phyloP scores from a whole-genome alignment of 108 stramenopile species.

The Aureococcus anophagefferens region DNA sequence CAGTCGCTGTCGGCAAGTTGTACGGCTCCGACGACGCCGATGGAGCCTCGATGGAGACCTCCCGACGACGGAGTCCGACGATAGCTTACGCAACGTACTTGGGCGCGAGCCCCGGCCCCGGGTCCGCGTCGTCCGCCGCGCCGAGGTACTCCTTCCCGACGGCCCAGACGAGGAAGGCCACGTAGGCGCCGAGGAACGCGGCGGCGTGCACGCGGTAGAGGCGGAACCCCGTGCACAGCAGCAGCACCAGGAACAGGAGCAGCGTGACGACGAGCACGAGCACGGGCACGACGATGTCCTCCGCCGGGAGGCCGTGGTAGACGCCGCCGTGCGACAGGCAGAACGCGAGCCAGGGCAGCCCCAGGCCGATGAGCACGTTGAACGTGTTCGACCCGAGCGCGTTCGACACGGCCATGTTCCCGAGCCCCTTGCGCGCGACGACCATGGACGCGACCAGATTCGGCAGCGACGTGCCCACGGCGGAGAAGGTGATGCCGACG shows the following conservation, averaged over 20 bases:
- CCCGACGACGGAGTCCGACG: too few relatives aligned
- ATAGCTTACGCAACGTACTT: too few relatives aligned
- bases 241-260: background rate
- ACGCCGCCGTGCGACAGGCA: slow-evolving; percentile 44
- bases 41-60: too few relatives aligned
- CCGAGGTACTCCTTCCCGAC: background rate
- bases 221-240: background rate
- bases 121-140: too few relatives aligned
- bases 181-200: background rate
- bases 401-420: slow-evolving; percentile 75
- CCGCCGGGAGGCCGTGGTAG: slow-evolving; percentile 51
- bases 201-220: background rate
- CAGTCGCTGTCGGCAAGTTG: too few relatives aligned
- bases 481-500: slow-evolving; percentile 29
- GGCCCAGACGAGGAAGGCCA: background rate
- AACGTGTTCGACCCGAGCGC: slow-evolving; percentile 77
- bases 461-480: slow-evolving; percentile 37
- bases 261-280: background rate
- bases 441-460: slow-evolving; percentile 57
- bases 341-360: slow-evolving; percentile 70
- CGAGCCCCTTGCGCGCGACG: slow-evolving; percentile 72
- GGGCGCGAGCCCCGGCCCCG: too few relatives aligned
- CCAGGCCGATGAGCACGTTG: slow-evolving; percentile 72
- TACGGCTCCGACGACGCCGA: too few relatives aligned
- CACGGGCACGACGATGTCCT: slow-evolving; percentile 29